These are phyloP conservation scores for Fagopyrum esculentum DNA, from an alignment of 148 eudicot species.

Conservation along the genomic window DNA sequence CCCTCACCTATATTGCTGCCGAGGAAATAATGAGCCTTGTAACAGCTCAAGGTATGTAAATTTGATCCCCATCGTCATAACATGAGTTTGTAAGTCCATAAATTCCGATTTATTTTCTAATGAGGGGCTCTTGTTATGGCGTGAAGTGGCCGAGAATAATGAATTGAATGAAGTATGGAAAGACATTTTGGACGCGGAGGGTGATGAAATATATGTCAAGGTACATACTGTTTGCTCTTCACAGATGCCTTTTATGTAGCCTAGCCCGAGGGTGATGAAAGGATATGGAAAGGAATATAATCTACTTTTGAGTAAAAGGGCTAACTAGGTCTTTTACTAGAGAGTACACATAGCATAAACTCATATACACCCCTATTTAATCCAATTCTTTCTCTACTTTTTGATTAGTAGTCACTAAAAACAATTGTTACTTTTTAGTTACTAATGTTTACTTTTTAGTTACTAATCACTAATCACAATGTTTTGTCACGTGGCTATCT, in stretches of 20 bases:
- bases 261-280: too few species aligned
- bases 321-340: too few species aligned
- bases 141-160: constrained; percentile 70
- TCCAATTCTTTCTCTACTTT: too few species aligned
- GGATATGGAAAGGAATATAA: too few species aligned
- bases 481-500: too few species aligned
- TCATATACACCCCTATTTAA: too few species aligned
- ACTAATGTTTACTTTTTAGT: too few species aligned
- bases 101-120: not conserved
- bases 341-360: too few species aligned
- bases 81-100: not conserved
- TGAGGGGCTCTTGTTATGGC: constrained; percentile 12
- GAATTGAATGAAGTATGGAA: constrained; percentile 86
- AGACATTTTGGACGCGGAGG: constrained; percentile 80
- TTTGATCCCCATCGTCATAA: not conserved
- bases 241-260: not conserved
- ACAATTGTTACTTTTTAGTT: too few species aligned
- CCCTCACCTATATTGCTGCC: constrained; percentile 76
- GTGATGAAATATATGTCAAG: constrained; percentile 94
- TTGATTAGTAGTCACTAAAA: too few species aligned
- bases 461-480: too few species aligned
- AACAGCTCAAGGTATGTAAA: constrained; percentile 68
- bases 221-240: constrained; percentile 24
- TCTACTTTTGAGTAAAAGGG: too few species aligned
- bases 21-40: constrained; percentile 99